Evolutionary conservation across 768 basidiomycete species (phyloP), one percentile per base, ranked within the genome.

Genomic region (Dacryopinax spathularia): DNA sequence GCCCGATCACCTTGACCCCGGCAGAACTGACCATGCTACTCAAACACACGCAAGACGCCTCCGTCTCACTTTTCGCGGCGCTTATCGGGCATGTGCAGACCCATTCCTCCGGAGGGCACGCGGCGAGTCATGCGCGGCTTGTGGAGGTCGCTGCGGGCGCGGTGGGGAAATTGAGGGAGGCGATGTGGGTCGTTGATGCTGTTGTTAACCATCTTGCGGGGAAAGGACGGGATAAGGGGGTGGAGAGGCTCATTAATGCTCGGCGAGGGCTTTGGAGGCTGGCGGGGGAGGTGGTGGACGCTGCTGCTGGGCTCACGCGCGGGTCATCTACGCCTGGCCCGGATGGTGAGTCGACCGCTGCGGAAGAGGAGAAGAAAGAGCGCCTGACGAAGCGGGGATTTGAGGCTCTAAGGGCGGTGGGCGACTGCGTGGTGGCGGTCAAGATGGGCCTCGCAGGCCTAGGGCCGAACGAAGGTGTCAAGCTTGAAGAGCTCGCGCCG

Each of bases 21-120:
- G 82, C 90, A 4, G 79, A 88, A 74, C 86, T 87, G 64, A 84
- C 86, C 6, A 13, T 27, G 48, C 48, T 56, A 29, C 79, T 96
- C 44, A 84, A 87, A n/a, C 75, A 78, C 66, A 89, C 89, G 15
- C 92, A 96, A 71, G 93, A 96, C 71, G 83, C 87, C 60, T 88
- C 94, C 69, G 79, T 98, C 12, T 95, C 91, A 3, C 89, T 91
- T 20, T 91, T 96, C 70, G 94, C 96, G 22, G 95, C 94, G 5
- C 93, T 99, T 73, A 96, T 99, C 69, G 95, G 94, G 0, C 93
- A 97, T 71, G 89, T 92, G 1, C 95, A 98, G 70, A 89, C 90
- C 16, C 90, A 97, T 77, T 86, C 89, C 22, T 85, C 90, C 44
- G 79, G 83, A 37, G 90, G 90, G 31, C 94, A 97, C 74, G 91